A percentile compares a stretch with the other conserved stretches of the same genome.
phyloP scores from a whole-genome alignment of 2,329 filamentous ascomycete species.

The Neofusicoccum parvum region DNA sequence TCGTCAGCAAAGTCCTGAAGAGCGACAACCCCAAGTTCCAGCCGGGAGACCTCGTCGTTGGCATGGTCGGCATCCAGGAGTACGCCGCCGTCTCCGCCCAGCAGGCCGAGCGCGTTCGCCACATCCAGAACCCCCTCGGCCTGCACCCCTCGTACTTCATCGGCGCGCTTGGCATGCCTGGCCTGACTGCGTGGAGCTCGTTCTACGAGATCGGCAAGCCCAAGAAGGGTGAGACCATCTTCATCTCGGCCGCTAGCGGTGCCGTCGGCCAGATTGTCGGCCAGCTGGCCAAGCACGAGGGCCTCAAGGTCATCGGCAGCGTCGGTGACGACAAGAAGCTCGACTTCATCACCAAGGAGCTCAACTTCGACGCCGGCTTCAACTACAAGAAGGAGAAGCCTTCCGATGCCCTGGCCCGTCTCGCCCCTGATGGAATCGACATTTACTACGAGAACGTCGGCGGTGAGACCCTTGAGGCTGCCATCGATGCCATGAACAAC shows the following conservation, averaged over 20 bases:
- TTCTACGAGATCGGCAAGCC: slow-evolving; percentile 76
- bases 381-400: slow-evolving; percentile 87
- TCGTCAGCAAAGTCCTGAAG: slow-evolving; percentile 70
- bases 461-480: slow-evolving; percentile 72
- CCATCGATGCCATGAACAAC: slow-evolving; percentile 64
- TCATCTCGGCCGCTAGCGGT: slow-evolving; percentile 77
- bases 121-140: slow-evolving; percentile 70
- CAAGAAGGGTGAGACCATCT: slow-evolving; percentile 78
- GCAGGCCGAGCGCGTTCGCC: slow-evolving; percentile 48
- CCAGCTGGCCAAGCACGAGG: slow-evolving; percentile 80
- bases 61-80: slow-evolving; percentile 64
- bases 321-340: slow-evolving; percentile 81
- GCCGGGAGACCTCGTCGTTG: slow-evolving; percentile 67
- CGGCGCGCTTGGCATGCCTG: slow-evolving; percentile 77
- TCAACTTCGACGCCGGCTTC: slow-evolving; percentile 74
- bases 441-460: slow-evolving; percentile 85
- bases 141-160: slow-evolving; percentile 70
- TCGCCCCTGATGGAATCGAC: slow-evolving; percentile 77
- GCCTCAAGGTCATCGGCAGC: slow-evolving; percentile 75
- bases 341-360: slow-evolving; percentile 69
- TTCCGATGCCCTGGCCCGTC: slow-evolving; percentile 65
- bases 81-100: slow-evolving; percentile 62
- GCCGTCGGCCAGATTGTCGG: slow-evolving; percentile 83
- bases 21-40: slow-evolving; percentile 65
- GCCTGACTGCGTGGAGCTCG: slow-evolving; percentile 72